Base-by-base conservation (phyloP, 495 filamentous ascomycete species). In the Bacidia gigantensis region DNA sequence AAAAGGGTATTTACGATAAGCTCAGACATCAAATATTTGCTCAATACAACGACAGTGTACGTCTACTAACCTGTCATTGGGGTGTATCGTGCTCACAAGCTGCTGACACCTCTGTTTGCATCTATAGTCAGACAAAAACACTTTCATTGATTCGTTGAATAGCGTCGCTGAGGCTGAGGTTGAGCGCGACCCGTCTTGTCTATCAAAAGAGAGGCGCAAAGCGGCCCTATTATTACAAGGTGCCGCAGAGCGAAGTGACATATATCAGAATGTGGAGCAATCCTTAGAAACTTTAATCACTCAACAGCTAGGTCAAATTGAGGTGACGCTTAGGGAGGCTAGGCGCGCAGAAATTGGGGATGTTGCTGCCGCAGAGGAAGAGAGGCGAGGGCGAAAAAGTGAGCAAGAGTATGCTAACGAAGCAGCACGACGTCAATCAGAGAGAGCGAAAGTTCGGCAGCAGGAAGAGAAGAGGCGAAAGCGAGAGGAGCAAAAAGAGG, bases 1-100 rank as follows among this genome's bases (percentile, higher is more conserved):
- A 94, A 69, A 89, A 89, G 65, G 89, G 89, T 21, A 83, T 83
- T 38, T 94, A 89, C 58, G 89, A 95, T 64, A 71, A 68, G n/a
- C 73, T 90, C 54, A 79, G 89, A 47, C 92, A 92, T 62, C 73
- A 82, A 49, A 72, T 87, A 2, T 90, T 85, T 80, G 78, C 83
- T 35, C 79, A 89, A 52, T 87, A 92, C 54, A 80, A 85, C 56
- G 76, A 81, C 26, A 81, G 79, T 51, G 86, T 89, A 77, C 60
- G 80, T 64, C 26, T n/a, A n/a, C 25, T 26, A 53, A 3, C 3
- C 32, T 22, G 14, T 1, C 42, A 41, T 57, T 35, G 29, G n/a
- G 29, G 14, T 14, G 14, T 7, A 35, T 35, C 29, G 29, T 35
- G 7, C 29, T 14, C 29, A 35, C 29, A 7, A 7, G 29, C 42